Percentiles rank a stretch among this genome's conserved stretches.
These are phyloP conservation scores for Penicillium arizonense DNA, from an alignment of 495 filamentous ascomycete genomes.

Conservation along the genomic window DNA sequence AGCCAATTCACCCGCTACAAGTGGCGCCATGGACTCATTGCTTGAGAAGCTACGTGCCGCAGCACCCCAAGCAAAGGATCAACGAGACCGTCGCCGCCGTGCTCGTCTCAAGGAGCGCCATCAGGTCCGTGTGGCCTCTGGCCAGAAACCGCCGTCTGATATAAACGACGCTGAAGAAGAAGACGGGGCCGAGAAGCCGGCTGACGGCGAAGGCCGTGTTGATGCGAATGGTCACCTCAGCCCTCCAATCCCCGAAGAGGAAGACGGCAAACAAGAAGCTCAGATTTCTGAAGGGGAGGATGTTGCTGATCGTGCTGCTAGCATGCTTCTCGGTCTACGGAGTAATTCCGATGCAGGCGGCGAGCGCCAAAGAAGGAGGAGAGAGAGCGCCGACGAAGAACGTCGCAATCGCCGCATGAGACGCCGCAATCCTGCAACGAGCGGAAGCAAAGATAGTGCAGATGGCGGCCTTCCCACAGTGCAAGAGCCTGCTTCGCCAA, in stretches of 20 bases:
- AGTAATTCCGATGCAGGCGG: conserved; percentile 56
- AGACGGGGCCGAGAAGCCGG: conserved; percentile 20
- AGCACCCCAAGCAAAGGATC: conserved; percentile 82
- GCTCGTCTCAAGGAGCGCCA: conserved; percentile 88
- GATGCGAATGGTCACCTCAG: conserved; percentile 38
- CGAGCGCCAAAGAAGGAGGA: conserved; percentile 58
- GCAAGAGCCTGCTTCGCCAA: conserved; percentile 32
- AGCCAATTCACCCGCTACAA: conserved; percentile 67
- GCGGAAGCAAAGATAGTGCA: conserved; percentile 46
- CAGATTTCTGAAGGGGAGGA: conserved; percentile 64
- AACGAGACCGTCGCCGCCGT: conserved; percentile 81
- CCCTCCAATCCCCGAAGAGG: conserved; percentile 34
- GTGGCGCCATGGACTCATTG: conserved; percentile 95
- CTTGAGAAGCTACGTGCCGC: conserved; percentile 94
- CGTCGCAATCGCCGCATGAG: conserved; percentile 57
- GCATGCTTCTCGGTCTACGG: conserved; percentile 76
- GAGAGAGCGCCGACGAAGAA: conserved; percentile 73
- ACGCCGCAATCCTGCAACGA: conserved; percentile 49
- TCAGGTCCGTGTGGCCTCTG: conserved; percentile 85
- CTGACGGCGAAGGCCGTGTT: conserved; percentile 21
- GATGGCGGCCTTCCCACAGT: conserved; percentile 38
- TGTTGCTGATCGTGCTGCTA: conserved; percentile 78
- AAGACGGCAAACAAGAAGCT: conserved; percentile 35
- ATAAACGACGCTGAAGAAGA: conserved; percentile 35
- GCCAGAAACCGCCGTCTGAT: conserved; percentile 72